phyloP scores from a whole-genome alignment of 148 eudicot species.

The Gaultheria prostrata region DNA sequence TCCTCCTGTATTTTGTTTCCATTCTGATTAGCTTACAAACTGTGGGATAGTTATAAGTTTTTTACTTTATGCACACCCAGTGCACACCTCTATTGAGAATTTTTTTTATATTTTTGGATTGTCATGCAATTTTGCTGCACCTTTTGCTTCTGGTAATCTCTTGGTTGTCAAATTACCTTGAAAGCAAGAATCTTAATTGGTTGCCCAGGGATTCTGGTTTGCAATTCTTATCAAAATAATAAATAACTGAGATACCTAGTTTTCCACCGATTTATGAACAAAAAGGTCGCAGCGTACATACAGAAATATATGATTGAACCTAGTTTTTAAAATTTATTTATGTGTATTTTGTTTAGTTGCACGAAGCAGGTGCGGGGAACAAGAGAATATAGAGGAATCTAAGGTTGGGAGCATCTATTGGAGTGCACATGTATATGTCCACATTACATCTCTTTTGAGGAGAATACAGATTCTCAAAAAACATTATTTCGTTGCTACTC shows the following conservation, averaged over 20 bases:
- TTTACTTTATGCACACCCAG: not conserved
- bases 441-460: too few relatives aligned
- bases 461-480: too few relatives aligned
- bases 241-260: not conserved
- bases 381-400: too few relatives aligned
- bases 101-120: not conserved
- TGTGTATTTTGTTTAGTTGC: too few relatives aligned
- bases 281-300: too few relatives aligned
- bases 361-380: too few relatives aligned
- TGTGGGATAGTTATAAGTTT: not conserved
- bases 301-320: too few relatives aligned
- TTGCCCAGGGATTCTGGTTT: not conserved
- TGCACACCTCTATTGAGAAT: not conserved
- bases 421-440: too few relatives aligned
- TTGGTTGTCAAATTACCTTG: not conserved
- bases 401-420: too few relatives aligned
- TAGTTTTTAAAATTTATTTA: too few relatives aligned
- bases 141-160: not conserved
- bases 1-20: not conserved
- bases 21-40: not conserved
- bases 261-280: not conserved
- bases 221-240: not conserved
- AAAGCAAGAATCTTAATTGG: conserved; percentile 1
- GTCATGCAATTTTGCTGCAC: conserved; percentile 4
- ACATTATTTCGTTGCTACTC: too few relatives aligned